Percentiles rank a stretch among this genome's conserved stretches.
These are phyloP conservation scores for Fusarium denticulatum DNA, from an alignment of 2,329 filamentous ascomycete species.

Conservation along the genomic window DNA sequence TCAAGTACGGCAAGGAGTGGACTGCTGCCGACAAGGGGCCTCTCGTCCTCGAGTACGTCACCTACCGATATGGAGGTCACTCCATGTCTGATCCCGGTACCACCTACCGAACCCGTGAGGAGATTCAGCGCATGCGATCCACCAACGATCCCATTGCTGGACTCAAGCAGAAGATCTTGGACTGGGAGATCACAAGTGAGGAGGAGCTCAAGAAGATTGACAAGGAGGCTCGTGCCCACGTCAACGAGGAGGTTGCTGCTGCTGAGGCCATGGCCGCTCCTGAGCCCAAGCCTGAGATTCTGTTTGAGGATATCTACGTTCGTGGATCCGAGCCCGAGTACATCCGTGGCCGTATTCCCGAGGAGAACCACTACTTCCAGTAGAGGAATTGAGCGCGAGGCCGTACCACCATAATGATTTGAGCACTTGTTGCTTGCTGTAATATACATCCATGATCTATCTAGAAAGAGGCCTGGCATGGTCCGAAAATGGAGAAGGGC, in stretches of 20 bases:
- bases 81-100: constrained; percentile 99
- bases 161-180: constrained; percentile 96
- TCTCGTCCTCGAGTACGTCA: constrained; percentile 97
- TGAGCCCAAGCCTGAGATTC: constrained; percentile 80
- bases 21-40: constrained; percentile 86
- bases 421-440: constrained; percentile 44
- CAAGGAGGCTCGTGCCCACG: constrained; percentile 86
- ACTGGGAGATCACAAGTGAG: constrained; percentile 91
- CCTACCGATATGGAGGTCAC: constrained; percentile 98
- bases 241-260: constrained; percentile 88
- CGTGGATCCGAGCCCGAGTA: constrained; percentile 41
- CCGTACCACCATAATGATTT: constrained; percentile 47
- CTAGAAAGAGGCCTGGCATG: constrained; percentile 39
- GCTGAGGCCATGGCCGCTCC: constrained; percentile 90
- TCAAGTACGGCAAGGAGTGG: constrained; percentile 92
- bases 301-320: constrained; percentile 73
- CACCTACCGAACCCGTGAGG: constrained; percentile 98
- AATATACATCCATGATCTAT: constrained; percentile 48
- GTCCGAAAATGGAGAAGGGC: constrained; percentile 40
- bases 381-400: constrained; percentile 26
- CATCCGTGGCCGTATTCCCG: constrained; percentile 41
- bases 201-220: constrained; percentile 96
- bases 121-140: constrained; percentile 99
- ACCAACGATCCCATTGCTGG: constrained; percentile 99
- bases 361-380: constrained; percentile 40